Percentiles rank a stretch among this genome's conserved stretches.
phyloP scores from a whole-genome alignment of 352 stramenopile species.

The Pythium chondricola region DNA sequence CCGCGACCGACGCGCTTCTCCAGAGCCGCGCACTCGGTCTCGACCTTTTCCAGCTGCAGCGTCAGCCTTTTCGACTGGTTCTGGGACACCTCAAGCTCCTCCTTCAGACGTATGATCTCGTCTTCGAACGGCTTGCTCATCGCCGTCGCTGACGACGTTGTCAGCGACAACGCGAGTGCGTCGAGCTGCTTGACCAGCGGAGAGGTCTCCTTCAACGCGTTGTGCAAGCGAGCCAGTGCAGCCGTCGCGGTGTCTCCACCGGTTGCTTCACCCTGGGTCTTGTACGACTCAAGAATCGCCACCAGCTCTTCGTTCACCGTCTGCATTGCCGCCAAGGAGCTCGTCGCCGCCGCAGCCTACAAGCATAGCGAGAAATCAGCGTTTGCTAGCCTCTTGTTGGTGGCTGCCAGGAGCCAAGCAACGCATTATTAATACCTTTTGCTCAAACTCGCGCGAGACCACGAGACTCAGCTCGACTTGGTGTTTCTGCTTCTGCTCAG shows the following conservation, averaged over 20 bases:
- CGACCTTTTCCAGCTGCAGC: conserved; percentile 57
- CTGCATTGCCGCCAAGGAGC: conserved; percentile 36
- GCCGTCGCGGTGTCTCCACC: conserved; percentile 18
- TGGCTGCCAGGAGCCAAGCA: too few species aligned
- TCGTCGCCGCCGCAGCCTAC: conserved; percentile 2
- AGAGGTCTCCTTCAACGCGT: conserved; percentile 40
- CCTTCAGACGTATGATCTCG: conserved; percentile 44
- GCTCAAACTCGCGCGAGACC: neutral
- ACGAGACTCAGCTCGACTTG: neutral
- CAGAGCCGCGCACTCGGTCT: conserved; percentile 54
- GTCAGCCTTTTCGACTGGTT: conserved; percentile 39
- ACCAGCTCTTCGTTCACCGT: conserved; percentile 56
- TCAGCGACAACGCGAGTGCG: conserved; percentile 7
- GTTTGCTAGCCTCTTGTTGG: too few species aligned
- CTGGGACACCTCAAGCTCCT: conserved; percentile 31
- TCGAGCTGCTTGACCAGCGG: conserved; percentile 41
- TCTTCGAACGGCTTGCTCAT: conserved; percentile 33
- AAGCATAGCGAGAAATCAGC: neutral
- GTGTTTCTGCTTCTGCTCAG: neutral
- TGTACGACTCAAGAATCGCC: conserved; percentile 61
- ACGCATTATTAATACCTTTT: neutral
- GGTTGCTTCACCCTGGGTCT: conserved; percentile 31
- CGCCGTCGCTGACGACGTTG: conserved; percentile 1
- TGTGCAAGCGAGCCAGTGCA: conserved; percentile 36
- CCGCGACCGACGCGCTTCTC: conserved; percentile 70